Evolutionary conservation across 345 rosid species (phyloP).

Genomic region (Populus nigra): DNA sequence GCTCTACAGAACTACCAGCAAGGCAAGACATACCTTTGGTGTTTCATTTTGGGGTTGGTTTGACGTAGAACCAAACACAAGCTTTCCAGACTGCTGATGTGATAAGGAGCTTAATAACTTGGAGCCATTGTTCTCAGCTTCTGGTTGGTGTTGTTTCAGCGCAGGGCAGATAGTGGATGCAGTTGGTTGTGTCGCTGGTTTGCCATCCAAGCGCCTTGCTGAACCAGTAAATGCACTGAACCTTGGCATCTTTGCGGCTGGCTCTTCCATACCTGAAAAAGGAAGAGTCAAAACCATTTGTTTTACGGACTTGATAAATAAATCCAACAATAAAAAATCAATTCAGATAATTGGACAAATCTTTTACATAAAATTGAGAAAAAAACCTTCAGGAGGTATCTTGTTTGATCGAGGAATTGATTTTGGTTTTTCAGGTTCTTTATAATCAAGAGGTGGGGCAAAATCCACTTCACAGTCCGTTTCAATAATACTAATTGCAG

Average conservation of each 20-base stretch:
- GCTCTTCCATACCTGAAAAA: conserved; percentile 44
- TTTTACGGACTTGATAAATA: neutral
- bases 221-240: conserved; percentile 57
- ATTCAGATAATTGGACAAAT: neutral
- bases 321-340: neutral
- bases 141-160: conserved; percentile 15
- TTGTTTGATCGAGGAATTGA: conserved; percentile 26
- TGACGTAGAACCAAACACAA: conserved; percentile 50
- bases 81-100: conserved; percentile 40
- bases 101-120: conserved; percentile 29
- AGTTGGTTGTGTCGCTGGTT: conserved; percentile 25
- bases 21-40: conserved; percentile 29
- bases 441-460: conserved; percentile 64
- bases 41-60: conserved; percentile 28
- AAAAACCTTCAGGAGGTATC: conserved; percentile 43
- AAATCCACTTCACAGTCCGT: conserved; percentile 77
- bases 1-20: neutral
- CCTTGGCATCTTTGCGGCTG: conserved; percentile 37
- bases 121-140: conserved; percentile 24
- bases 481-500: conserved; percentile 64
- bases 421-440: conserved; percentile 50
- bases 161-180: conserved; percentile 13
- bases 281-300: neutral
- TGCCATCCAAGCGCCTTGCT: conserved; percentile 57
- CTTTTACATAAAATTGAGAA: neutral